Evolutionary conservation across 2,329 filamentous ascomycete genomes (phyloP), one percentile per base, ranked within the genome.

Genomic region (Penicillium sp.): DNA sequence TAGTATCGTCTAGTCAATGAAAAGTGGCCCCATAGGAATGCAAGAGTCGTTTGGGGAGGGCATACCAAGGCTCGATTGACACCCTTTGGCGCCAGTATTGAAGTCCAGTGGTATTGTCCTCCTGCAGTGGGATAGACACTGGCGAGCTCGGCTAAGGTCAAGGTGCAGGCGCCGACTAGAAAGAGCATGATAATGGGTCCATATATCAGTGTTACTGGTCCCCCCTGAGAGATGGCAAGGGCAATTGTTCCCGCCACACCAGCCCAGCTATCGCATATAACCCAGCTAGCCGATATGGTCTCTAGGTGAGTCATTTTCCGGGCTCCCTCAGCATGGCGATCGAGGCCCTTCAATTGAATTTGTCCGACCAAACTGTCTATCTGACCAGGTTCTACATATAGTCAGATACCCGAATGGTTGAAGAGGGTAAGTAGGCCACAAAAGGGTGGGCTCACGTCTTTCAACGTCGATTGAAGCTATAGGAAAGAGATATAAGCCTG

Each of bases 51-150:
- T n/a, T 8, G 50, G 23, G 42, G 12, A 29, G 12, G 13, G 15
- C 46, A 18, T 46, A 49, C 47, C 49, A 58, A 27, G 10, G 17
- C 44, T 18, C 49, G 40, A 24, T 51, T 63, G 7, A 54, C 34
- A 1, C 13, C 20, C 26, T 44, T 51, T 1, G 56, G 61, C 17
- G 52, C 52, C 48, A 65, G 36, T 17, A 71, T 67, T 12, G 60
- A 64, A 1, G 69, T 67, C 65, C 69, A 74, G 21, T 74, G 70
- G 47, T 74, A 75, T 40, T 75, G 72, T 3, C 72, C 72, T 2
- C 72, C 71, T 0, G 71, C 72, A 3, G 71, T 73, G 0, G 71
- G 70, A 30, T 71, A 74, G 2, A 68, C 67, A 20, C 65, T 66
- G 4, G 67, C 66, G 3, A 73, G 62, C 55, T 75, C 73, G 2